Evolutionary conservation across 2,329 filamentous ascomycete genomes (phyloP), one percentile per base, ranked within the genome.

Genomic region (Dichotomopilus funicola): DNA sequence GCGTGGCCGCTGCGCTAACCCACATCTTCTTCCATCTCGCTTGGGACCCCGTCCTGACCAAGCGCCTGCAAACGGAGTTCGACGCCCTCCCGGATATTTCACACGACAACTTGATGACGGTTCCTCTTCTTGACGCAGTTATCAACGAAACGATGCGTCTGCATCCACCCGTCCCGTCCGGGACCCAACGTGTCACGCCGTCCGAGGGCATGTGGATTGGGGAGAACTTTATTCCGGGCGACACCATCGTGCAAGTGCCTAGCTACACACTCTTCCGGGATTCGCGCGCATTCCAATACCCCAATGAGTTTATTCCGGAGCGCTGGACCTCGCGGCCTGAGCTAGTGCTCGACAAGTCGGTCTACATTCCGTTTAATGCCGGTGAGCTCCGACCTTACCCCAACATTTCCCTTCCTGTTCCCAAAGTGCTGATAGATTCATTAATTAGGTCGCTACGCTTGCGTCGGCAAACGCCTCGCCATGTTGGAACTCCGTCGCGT

Each of bases 151-250:
- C 51, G 13, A 44, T 59, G 47, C 50, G 57, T 0, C 48, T 59
- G 33, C 54, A 56, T 34, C 57, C 57, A 6, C 57, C 57, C 4
- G 54, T 56, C 4, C 46, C 54, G 3, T 56, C 54, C 34, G 57
- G 57, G 51, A 56, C 51, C 6, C 57, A 56, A 51, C 60, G 64
- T 9, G 52, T 59, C 8, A 70, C 69, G 4, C 69, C 68, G 0
- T 62, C 64, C 0, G 64, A 68, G 56, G 69, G 69, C 2, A 13
- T 65, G n/a, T 53, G 53, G 4, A 59, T 71, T 8, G 64, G 59
- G 5, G 57, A 57, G 0, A 31, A 19, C 1, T 64, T 52, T 13
- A 61, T 66, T 7, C 64, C 64, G 1, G 65, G 65, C 0, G 46
- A 61, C 31, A 57, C 52, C 0, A 59, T 60, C 7, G 61, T 62